Base-by-base conservation (phyloP, 2,329 filamentous ascomycete genomes). In the Alternaria rosae region DNA sequence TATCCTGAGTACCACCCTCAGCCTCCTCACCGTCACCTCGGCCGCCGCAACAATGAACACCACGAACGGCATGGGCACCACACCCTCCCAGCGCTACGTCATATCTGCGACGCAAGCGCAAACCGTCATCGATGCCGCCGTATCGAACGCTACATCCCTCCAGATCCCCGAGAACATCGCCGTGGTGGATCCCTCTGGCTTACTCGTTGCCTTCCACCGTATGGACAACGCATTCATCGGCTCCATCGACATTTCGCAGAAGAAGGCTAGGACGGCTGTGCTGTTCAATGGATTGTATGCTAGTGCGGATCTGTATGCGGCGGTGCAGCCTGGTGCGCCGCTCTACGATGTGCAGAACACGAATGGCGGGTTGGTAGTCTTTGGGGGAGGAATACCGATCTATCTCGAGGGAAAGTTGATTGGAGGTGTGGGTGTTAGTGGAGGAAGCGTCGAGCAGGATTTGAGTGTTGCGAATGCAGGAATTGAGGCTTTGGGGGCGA, bases 161-260 rank as follows among this genome's bases (percentile, higher is more conserved):
- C 66, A 67, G 2, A 54, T 73, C 11, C 72, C 72, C 3, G 67
- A 75, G 21, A 76, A 76, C 54, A 70, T 76, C 17, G 74, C 74
- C 23, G 54, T 76, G 7, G 69, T 75, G 6, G 72, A 76, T 45
- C 70, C 73, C 0, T 71, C 70, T 1, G 73, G 73, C 6, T 45
- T 74, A 1, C 64, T 76, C 13, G 69, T 76, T 30, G 73, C 71
- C 8, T 76, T 76, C 58, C 50, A 68, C 9, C 67, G 67, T 30
- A 73, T 74, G 71, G 73, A 76, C 63, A 75, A 75, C 26, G 70
- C 74, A 3, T 71, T 61, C 47, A 54, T 66, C 5, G 73, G 72
- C 8, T 73, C 70, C 25, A 73, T 76, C 44, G 73, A 76, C 21
- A 65, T 76, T 13, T 70, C 67, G 6, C 65, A 65, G 28, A 75